Evolutionary conservation across 257 asterid genomes (phyloP).

Genomic region (Solanum rostratum): DNA sequence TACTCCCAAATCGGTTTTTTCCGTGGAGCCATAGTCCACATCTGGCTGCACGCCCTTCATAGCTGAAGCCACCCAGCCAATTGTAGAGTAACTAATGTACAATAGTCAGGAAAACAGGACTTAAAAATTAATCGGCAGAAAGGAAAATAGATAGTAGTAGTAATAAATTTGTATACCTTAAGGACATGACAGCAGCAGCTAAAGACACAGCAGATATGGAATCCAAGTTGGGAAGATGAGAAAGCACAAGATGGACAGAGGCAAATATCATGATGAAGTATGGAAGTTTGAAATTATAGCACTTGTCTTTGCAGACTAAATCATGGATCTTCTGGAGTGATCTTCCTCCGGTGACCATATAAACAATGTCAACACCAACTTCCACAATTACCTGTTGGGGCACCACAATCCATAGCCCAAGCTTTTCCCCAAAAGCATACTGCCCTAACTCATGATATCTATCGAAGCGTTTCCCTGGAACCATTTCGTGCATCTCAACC

Average conservation of each 20-base stretch:
- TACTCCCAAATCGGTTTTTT: slow-evolving; percentile 35
- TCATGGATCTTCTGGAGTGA: slow-evolving; percentile 26
- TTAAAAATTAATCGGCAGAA: background rate
- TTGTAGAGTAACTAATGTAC: slow-evolving; percentile 28
- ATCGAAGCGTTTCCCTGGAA: slow-evolving; percentile 41
- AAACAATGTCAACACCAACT: slow-evolving; percentile 34
- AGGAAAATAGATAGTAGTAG: background rate
- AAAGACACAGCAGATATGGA: background rate
- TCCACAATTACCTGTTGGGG: slow-evolving; percentile 31
- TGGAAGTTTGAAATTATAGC: slow-evolving; percentile 5
- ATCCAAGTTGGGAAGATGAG: slow-evolving; percentile 6
- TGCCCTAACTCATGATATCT: slow-evolving; percentile 52
- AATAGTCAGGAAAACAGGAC: background rate
- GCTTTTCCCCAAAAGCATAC: slow-evolving; percentile 38
- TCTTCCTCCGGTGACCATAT: slow-evolving; percentile 45
- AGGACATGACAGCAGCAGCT: slow-evolving; percentile 12
- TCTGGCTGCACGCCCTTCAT: slow-evolving; percentile 29
- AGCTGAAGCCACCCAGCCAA: slow-evolving; percentile 38
- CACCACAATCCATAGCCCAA: slow-evolving; percentile 43
- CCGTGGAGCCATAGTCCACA: slow-evolving; percentile 49
- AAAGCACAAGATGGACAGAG: slow-evolving; percentile 24
- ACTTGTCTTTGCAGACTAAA: slow-evolving; percentile 12
- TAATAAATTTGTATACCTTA: background rate
- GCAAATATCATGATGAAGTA: slow-evolving; percentile 24
- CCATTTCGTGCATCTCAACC: slow-evolving; percentile 48